Conservation (phyloP, 345 rosid species). For the Leavenworthia alabamica region DNA sequence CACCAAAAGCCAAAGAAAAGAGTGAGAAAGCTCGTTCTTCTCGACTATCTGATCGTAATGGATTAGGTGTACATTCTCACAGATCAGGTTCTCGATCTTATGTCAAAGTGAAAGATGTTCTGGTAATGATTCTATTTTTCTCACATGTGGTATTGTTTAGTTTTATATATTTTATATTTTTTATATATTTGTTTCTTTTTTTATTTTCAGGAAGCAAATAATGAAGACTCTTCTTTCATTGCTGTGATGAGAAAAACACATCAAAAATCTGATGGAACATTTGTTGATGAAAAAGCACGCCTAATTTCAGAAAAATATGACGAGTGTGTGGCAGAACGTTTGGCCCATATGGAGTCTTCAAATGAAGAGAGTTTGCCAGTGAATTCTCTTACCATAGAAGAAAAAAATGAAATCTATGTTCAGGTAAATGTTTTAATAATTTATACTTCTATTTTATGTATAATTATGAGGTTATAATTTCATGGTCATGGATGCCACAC, state of each 20-base stretch:
- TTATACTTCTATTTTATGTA: background rate
- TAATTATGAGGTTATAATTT: too few species aligned
- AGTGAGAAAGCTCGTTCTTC: constrained; percentile 1
- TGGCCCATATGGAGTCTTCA: background rate
- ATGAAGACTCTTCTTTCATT: background rate
- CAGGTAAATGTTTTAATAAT: background rate
- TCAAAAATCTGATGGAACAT: background rate
- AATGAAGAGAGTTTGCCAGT: background rate
- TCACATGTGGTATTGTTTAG: background rate
- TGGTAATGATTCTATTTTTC: background rate
- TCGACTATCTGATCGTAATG: background rate
- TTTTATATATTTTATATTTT: background rate
- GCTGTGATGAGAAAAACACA: constrained; percentile 2
- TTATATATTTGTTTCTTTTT: background rate
- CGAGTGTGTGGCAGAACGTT: background rate
- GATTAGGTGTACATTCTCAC: background rate
- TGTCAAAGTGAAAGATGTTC: background rate
- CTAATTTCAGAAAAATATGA: background rate
- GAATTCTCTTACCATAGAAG: background rate
- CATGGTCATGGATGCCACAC: too few species aligned
- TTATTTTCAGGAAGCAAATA: background rate
- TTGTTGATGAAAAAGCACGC: background rate
- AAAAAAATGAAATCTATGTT: background rate
- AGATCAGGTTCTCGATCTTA: background rate
- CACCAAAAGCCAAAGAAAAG: background rate